Evolutionary conservation across 2,329 filamentous ascomycete species (phyloP), one percentile per base, ranked within the genome.

Genomic region (Akanthomyces lecanii): DNA sequence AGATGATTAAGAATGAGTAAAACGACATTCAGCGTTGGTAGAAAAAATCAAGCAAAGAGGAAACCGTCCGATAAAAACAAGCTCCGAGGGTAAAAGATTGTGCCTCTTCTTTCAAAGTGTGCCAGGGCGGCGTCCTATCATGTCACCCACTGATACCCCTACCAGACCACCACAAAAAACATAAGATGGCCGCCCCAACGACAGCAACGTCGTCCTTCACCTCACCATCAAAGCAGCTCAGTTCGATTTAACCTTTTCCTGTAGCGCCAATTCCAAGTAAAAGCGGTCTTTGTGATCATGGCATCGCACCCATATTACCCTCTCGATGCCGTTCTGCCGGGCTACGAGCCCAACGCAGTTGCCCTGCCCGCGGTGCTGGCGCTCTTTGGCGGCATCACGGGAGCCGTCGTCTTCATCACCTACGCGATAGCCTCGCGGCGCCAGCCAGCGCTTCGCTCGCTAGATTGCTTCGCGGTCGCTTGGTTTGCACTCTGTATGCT

Each of bases 401-500:
- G 67, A 14, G 66, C 68, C 58, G 69, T 74, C 38, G 65, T 79
- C 42, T 38, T 73, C 25, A 67, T 66, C 1, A 69, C 72, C 7
- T 66, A 75, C 45, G 61, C 68, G 5, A 47, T 74, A 1, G 77
- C 75, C 0, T 69, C 66, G 40, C 71, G 67, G 44, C 30, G 66
- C 8, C 76, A 75, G 53, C 69, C 72, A 1, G 38, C 12, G 14
- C 44, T 56, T 2, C 64, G 62, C 18, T 36, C 67, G 1, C 63
- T 72, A 21, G 80, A 83, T 16, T 74, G 77, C 63, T 75, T 78
- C 38, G 73, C 78, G 7, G 75, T 81, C 4, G 74, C 74, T 16
- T 87, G 84, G 84, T 86, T 86, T 68, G 74, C 80, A 1, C 66
- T 85, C 51, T 85, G 84, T 85, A 68, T 70, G 82, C 23, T n/a